Percentiles rank a stretch among this genome's conserved stretches.
These are phyloP conservation scores for Ophiostoma tasmaniense DNA, from an alignment of 2,329 filamentous ascomycete species.

Conservation along the genomic window DNA sequence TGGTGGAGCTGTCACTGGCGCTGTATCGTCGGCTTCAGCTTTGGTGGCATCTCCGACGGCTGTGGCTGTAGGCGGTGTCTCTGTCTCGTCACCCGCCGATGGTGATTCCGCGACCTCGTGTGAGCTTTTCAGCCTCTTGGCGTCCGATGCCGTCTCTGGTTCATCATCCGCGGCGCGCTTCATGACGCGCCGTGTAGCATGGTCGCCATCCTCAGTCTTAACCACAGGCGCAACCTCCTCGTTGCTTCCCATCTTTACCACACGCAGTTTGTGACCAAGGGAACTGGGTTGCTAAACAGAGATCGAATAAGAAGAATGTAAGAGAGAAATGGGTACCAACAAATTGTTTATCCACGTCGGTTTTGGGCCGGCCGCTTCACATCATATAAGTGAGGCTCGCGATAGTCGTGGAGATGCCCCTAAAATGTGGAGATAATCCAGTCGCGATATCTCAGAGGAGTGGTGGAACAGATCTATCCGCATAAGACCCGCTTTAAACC, in stretches of 20 bases:
- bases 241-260: neutral
- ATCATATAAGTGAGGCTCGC: neutral
- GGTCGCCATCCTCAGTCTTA: neutral
- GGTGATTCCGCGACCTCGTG: conserved; percentile 28
- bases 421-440: conserved; percentile 1
- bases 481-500: neutral
- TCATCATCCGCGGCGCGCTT: conserved; percentile 70
- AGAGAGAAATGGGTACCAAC: neutral
- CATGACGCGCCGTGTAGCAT: conserved; percentile 4
- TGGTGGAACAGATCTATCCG: neutral
- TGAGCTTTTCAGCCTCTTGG: conserved; percentile 56
- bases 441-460: conserved; percentile 5
- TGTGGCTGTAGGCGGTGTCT: neutral
- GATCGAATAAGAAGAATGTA: neutral
- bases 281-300: neutral
- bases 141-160: conserved; percentile 49
- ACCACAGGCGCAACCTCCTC: neutral
- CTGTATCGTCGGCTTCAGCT: neutral
- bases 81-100: neutral
- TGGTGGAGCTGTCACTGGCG: conserved; percentile 24
- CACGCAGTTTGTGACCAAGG: neutral
- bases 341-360: neutral
- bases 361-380: neutral
- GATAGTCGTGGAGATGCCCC: conserved; percentile 1
- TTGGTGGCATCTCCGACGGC: neutral